Conservation (phyloP, 228 moss, liverwort and hornwort genomes). For the Sphagnum fallax region DNA sequence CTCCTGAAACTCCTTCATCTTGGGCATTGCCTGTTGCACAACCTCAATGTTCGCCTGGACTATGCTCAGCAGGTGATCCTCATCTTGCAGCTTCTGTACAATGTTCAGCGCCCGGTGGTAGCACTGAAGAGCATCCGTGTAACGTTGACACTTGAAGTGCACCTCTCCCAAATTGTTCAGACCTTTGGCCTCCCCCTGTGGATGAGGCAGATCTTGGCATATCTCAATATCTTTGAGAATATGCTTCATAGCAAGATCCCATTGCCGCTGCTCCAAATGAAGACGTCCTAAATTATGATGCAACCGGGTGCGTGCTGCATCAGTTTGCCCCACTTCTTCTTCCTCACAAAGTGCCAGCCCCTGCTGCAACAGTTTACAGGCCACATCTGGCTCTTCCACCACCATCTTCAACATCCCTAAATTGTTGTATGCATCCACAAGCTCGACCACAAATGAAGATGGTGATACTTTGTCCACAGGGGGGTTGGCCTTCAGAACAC, state of each 20-base stretch:
- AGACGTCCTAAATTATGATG: constrained; percentile 95
- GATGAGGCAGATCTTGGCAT: constrained; percentile 74
- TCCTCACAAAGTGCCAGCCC: constrained; percentile 74
- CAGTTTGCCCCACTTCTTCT: constrained; percentile 71
- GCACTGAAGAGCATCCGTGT: constrained; percentile 55
- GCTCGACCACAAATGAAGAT: constrained; percentile 70
- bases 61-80: constrained; percentile 46
- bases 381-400: constrained; percentile 54
- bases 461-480: constrained; percentile 20
- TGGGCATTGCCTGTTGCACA: constrained; percentile 51
- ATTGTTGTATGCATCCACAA: constrained; percentile 89
- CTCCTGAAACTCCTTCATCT: constrained; percentile 38
- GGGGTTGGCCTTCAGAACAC: constrained; percentile 44
- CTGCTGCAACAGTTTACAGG: constrained; percentile 34
- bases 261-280: constrained; percentile 62
- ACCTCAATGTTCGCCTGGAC: constrained; percentile 53
- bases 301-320: constrained; percentile 78
- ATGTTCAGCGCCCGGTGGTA: constrained; percentile 61
- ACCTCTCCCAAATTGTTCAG: constrained; percentile 71
- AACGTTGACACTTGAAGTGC: constrained; percentile 67
- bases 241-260: constrained; percentile 50
- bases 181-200: constrained; percentile 96
- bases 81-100: constrained; percentile 82
- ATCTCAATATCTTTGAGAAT: constrained; percentile 71
- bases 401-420: constrained; percentile 65